A percentile compares a stretch with the other conserved stretches of the same genome.
These are phyloP conservation scores for Lentithecium fluviatile DNA, from an alignment of 495 filamentous ascomycete species.

Conservation along the genomic window DNA sequence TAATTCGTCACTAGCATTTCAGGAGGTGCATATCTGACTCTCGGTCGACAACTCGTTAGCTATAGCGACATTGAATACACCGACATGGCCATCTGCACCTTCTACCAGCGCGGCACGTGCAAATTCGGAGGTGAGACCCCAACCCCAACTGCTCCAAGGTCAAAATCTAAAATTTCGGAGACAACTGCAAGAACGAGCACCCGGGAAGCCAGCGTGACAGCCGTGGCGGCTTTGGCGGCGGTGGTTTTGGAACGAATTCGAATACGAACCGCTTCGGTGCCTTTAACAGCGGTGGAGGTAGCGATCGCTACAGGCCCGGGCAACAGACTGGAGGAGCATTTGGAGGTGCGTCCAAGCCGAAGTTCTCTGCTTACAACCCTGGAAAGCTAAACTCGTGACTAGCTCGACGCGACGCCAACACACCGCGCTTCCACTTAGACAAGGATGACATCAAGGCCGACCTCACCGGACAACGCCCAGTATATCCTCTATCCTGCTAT, in stretches of 20 bases:
- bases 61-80: too few relatives aligned
- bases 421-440: slow-evolving; percentile 43
- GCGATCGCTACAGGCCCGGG: slow-evolving; percentile 19
- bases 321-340: slow-evolving; percentile 11
- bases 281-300: slow-evolving; percentile 41
- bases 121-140: slow-evolving; percentile 55
- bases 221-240: slow-evolving; percentile 24
- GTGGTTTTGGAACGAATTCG: slow-evolving; percentile 40
- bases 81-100: slow-evolving; percentile 58
- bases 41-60: background rate
- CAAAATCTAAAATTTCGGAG: slow-evolving; percentile 37
- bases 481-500: slow-evolving; percentile 84
- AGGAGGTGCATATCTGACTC: background rate
- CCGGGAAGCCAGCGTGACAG: slow-evolving; percentile 48
- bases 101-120: slow-evolving; percentile 71
- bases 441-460: slow-evolving; percentile 60
- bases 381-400: too few relatives aligned
- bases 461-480: slow-evolving; percentile 65
- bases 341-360: too few relatives aligned
- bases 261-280: slow-evolving; percentile 39
- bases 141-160: background rate
- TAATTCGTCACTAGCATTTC: too few relatives aligned
- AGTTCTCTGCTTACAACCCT: too few relatives aligned
- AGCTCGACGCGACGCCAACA: background rate
- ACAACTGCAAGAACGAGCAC: slow-evolving; percentile 58